Evolutionary conservation across 1,284 basidiomycete genomes (phyloP), one percentile per base, ranked within the genome.

Genomic region (Exobasidium rhododendri): DNA sequence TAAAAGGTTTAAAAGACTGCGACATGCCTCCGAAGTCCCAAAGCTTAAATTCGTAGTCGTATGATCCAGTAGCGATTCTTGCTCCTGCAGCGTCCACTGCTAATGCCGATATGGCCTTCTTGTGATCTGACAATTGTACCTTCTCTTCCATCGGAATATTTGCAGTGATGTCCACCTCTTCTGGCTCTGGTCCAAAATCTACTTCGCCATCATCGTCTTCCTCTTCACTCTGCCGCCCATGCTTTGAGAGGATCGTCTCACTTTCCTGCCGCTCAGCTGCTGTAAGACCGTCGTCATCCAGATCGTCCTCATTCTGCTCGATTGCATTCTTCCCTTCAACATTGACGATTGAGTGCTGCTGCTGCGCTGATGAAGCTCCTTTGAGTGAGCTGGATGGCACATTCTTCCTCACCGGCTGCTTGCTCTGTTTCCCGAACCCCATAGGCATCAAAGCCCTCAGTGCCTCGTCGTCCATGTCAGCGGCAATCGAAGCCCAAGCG

Each of bases 21-120:
- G 90, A 89, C 94, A 99, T 98, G 5, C 96, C 96, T 73, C 94
- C 96, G 82, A 98, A 98, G 81, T 99, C 96, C 94, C 94, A 99
- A 57, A 98, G 81, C 81, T 97, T 97, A 81, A 90, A 89, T 80
- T 94, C 91, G 77, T 97, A 97, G 81, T 99, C 96, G 81, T 97
- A 89, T 17, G 90, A 90, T 10, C 96, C 96, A 1, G 92, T 91
- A 4, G 91, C 83, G 30, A 99, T 83, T 30, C 96, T 87, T 2
- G 94, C 92, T 52, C 96, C 96, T 13, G 93, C 90, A 0, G 92
- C 88, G 79, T 99, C 96, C 44, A 98, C 83, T 0, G 91, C 86
- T 28, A 99, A 83, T 0, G 94, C 92, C 3, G 93, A 92, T 24
- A 97, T 87, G 52, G 94, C 60, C 32, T 50, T 58, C n/a, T 17